A percentile compares a stretch with the other conserved stretches of the same genome.
phyloP scores from a whole-genome alignment of 148 eudicot genomes.

The Rhododendron simsii region DNA sequence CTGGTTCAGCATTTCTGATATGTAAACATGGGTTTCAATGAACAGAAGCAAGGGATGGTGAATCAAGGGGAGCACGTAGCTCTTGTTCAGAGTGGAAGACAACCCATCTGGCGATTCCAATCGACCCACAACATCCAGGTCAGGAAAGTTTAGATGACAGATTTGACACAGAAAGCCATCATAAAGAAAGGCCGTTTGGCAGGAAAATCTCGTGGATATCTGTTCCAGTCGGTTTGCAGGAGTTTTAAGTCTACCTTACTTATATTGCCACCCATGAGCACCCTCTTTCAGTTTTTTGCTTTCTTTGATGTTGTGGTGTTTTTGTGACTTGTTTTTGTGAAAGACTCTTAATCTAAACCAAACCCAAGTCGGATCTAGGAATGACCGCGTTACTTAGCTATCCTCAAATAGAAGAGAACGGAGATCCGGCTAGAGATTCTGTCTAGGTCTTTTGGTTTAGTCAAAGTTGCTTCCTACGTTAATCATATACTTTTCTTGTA shows the following conservation, averaged over 20 bases:
- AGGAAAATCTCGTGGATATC: neutral
- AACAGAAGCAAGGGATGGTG: slow-evolving; percentile 92
- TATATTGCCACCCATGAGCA: neutral
- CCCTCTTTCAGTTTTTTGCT: neutral
- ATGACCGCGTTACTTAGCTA: neutral
- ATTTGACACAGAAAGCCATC: neutral
- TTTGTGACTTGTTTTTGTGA: neutral
- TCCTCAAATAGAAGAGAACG: neutral
- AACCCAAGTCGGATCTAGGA: neutral
- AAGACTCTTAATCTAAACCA: neutral
- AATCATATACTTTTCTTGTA: neutral
- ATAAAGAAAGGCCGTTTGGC: neutral
- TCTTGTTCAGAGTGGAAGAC: slow-evolving; percentile 89
- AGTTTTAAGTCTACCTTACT: neutral
- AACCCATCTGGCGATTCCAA: slow-evolving; percentile 90
- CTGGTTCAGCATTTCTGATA: neutral
- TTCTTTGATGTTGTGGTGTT: neutral
- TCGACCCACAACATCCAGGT: slow-evolving; percentile 95
- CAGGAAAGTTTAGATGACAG: slow-evolving; percentile 48
- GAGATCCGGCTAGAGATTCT: no score
- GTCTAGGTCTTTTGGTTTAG: neutral
- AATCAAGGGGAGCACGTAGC: slow-evolving; percentile 87
- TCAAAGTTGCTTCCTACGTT: neutral
- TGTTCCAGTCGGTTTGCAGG: neutral
- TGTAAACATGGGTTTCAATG: neutral